Evolutionary conservation across 768 basidiomycete species (phyloP), one percentile per base, ranked within the genome.

Genomic region (Amanita rubescens): DNA sequence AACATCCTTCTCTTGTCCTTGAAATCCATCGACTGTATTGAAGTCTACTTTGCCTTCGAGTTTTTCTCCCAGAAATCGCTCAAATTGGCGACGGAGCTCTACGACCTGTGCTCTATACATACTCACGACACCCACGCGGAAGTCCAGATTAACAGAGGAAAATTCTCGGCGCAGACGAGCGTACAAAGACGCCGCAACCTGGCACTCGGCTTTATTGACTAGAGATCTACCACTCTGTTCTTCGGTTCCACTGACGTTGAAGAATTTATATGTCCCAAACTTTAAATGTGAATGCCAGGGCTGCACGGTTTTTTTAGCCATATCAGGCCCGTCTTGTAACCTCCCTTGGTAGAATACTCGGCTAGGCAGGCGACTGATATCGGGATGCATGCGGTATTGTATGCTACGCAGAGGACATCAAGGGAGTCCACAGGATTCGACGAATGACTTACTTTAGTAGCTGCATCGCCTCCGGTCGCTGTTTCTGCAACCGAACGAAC

Each of bases 331-430:
- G 65, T 99, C 92, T 41, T 79, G 71, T 9, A 99, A 72, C 33
- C 79, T 75, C 6, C 84, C 82, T 50, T 84, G 71, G 64, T 99
- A 99, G 70, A 99, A 99, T 1, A 93, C 69, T 43, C 75, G 76
- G 55, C 94, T 96, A 0, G 96, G 96, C 15, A 99, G 78, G 48
- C 74, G 74, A 57, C 93, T 95, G 63, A 98, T 97, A 49, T 90
- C 85, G 1, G 95, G 95, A 64, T 99, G 94, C 96, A 99, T 99
- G 59, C 96, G 94, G 65, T 99, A 99, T 71, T 99, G 96, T 38
- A 99, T 98, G 60, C 95, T 97, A 55, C 19, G 45, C 48, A 38
- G 11, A 44, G 50, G 35, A 41, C 25, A 51, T 33, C 38, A 55
- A 20, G 22, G 19, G 32, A 7, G 24, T 25, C 17, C 24, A 48